Evolutionary conservation across 768 basidiomycete species (phyloP), one percentile per base, ranked within the genome.

Genomic region (Auricularia heimuer): DNA sequence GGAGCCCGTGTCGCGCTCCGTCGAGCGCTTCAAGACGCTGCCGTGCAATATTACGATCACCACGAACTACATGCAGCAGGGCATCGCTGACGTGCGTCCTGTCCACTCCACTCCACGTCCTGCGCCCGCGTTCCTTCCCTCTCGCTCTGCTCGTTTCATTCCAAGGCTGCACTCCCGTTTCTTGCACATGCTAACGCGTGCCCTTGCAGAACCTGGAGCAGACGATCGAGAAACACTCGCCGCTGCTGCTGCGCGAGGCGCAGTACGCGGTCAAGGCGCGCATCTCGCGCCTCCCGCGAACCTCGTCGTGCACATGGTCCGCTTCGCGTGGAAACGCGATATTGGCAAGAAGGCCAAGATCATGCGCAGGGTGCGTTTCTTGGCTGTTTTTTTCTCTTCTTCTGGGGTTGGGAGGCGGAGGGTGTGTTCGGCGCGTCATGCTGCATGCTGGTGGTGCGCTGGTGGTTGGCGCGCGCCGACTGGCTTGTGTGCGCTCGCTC

Each of bases 321-420:
- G 97, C 60, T 99, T 98, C 74, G 89, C 87, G 64, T 99, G 97
- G 97, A 80, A 92, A 66, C 80, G 84, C 44, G 97, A 98, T 69
- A 94, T 97, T 66, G 76, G 76, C 62, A 93, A 89, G 79, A 98
- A 98, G 73, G 87, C 96, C 1, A 98, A 99, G 78, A 96, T 98
- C 73, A 94, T 99, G 96, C 56, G 56, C 16, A 60, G 18, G 56
- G 56, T 60, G 56, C 34, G 56, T 60, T 18, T 11, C 10, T 24
- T 33, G 4, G 12, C 29, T 14, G 3, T 60, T 4, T 60, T 7
- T 33, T 35, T 33, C 16, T 4, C 29, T 60, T 33, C 24, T 7
- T 33, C 56, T 34, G 11, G 11, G 11, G 12, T 8, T 29, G 54
- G 12, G 18, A 14, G 8, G 10, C 54, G 54, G 18, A 10, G 44